Evolutionary conservation across 2,329 filamentous ascomycete genomes (phyloP), one percentile per base, ranked within the genome.

Genomic region (Ramichloridium luteum): DNA sequence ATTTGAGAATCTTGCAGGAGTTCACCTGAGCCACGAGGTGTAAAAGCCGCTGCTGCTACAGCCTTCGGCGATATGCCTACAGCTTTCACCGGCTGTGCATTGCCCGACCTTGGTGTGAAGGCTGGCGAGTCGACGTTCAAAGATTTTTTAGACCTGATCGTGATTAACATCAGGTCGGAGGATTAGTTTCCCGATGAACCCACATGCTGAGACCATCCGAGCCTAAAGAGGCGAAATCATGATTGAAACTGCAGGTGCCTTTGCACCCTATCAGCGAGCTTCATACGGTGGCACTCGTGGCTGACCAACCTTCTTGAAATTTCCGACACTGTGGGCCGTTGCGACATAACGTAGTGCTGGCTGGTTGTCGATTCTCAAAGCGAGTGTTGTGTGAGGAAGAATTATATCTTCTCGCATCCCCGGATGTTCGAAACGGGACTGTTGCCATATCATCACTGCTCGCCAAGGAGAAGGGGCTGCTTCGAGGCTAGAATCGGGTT

Each of bases 51-150:
- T 13, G 88, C 90, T 54, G 72, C 90, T n/a, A 80, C 86, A 34
- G 83, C 80, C 58, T 92, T 85, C 1, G 85, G 83, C 5, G 86
- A 90, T 42, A 96, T 85, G 6, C 77, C 77, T 6, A 77, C 70
- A 48, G 80, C 80, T 57, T 84, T 84, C 14, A 61, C 58, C 14
- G 60, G 57, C 26, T 68, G 57, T 31, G 54, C 54, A 31, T 60
- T 65, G 47, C 65, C 64, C 16, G 60, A 58, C 36, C 58, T 61
- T 9, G 66, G 54, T 36, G 64, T 59, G 28, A 98, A 98, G 28
- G 88, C 83, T 9, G 90, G 88, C 6, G 90, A 96, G 50, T 96
- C 90, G 51, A 93, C 90, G 57, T 93, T 98, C 45, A 98, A 43
- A 16, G 79, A 67, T 57, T 85, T 90, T 58, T 83, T 84, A 14